Evolutionary conservation across 2,329 filamentous ascomycete species (phyloP).

Genomic region (Colletotrichum chrysophilum): DNA sequence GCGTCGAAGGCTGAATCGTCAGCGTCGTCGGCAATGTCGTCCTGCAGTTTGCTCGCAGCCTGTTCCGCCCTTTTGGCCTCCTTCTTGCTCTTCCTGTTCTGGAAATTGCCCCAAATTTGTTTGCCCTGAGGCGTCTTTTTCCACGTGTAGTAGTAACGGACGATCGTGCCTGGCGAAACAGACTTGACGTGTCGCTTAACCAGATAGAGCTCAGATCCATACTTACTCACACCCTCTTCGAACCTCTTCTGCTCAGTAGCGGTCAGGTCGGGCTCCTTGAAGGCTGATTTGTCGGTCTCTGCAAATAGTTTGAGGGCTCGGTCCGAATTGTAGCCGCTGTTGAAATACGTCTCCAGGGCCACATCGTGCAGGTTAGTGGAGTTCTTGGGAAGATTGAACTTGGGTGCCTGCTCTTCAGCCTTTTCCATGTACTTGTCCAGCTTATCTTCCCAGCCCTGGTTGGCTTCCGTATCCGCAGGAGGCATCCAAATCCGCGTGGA

Average conservation of each 20-base stretch:
- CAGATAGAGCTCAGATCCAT: slow-evolving; percentile 85
- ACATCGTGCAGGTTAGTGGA: slow-evolving; percentile 91
- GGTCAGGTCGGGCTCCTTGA: slow-evolving; percentile 85
- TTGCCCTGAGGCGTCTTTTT: slow-evolving; percentile 89
- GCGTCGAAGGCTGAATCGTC: slow-evolving; percentile 97
- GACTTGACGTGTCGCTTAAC: slow-evolving; percentile 88
- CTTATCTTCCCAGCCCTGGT: slow-evolving; percentile 66
- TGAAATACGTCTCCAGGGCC: slow-evolving; percentile 75
- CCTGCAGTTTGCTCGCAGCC: slow-evolving; percentile 76
- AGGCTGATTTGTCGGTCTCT: slow-evolving; percentile 70
- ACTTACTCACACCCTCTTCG: slow-evolving; percentile 88
- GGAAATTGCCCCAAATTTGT: slow-evolving; percentile 89
- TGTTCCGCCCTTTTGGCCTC: slow-evolving; percentile 78
- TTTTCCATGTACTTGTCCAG: slow-evolving; percentile 75
- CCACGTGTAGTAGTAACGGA: slow-evolving; percentile 97
- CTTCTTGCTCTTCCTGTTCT: slow-evolving; percentile 88
- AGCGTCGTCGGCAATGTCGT: slow-evolving; percentile 89
- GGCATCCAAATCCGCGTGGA: slow-evolving; percentile 81
- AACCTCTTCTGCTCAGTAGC: slow-evolving; percentile 86
- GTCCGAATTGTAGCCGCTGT: slow-evolving; percentile 73
- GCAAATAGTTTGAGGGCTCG: slow-evolving; percentile 74
- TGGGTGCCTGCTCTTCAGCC: slow-evolving; percentile 67
- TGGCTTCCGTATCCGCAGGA: slow-evolving; percentile 59
- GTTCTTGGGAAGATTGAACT: slow-evolving; percentile 73
- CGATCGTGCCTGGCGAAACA: slow-evolving; percentile 78